phyloP scores from a whole-genome alignment of 345 rosid species.

The Eucalyptus microcorys region DNA sequence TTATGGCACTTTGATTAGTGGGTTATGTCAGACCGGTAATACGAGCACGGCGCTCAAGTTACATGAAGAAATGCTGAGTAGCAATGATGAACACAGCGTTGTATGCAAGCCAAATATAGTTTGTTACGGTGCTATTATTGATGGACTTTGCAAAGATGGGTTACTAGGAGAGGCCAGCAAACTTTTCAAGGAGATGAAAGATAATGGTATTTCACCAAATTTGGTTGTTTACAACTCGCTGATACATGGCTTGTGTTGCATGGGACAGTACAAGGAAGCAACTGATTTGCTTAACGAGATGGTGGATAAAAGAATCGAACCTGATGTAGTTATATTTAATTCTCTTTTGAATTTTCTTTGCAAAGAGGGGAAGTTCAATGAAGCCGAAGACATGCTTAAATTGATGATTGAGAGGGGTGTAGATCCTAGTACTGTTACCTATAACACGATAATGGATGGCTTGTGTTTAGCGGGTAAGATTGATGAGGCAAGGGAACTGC shows the following conservation, averaged over 20 bases:
- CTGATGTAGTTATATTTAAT: not conserved
- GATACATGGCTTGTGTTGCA: constrained; percentile 5
- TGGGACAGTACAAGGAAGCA: constrained; percentile 1
- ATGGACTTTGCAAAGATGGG: constrained; percentile 16
- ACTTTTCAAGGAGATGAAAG: constrained; percentile 15
- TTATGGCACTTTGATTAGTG: constrained; percentile 4
- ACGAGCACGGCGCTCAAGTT: not conserved
- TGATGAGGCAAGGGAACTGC: not conserved
- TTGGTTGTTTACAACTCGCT: constrained; percentile 2
- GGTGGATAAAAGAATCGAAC: constrained; percentile 1
- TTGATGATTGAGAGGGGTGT: constrained; percentile 3
- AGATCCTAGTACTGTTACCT: not conserved
- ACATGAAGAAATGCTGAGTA: constrained; percentile 2
- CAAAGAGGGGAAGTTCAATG: constrained; percentile 1
- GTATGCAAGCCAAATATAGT: constrained; percentile 2
- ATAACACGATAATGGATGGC: constrained; percentile 4
- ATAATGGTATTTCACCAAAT: constrained; percentile 2
- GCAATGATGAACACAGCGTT: not conserved
- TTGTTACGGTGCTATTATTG: constrained; percentile 2
- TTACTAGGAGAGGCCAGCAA: constrained; percentile 10
- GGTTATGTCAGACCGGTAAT: constrained; percentile 7
- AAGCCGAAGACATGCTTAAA: not conserved
- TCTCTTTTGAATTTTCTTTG: not conserved
- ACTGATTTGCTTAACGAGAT: constrained; percentile 3
- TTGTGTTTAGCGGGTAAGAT: not conserved